These are phyloP conservation scores for Lavandula angustifolia DNA, from an alignment of 257 asterid species.

Conservation along the genomic window DNA sequence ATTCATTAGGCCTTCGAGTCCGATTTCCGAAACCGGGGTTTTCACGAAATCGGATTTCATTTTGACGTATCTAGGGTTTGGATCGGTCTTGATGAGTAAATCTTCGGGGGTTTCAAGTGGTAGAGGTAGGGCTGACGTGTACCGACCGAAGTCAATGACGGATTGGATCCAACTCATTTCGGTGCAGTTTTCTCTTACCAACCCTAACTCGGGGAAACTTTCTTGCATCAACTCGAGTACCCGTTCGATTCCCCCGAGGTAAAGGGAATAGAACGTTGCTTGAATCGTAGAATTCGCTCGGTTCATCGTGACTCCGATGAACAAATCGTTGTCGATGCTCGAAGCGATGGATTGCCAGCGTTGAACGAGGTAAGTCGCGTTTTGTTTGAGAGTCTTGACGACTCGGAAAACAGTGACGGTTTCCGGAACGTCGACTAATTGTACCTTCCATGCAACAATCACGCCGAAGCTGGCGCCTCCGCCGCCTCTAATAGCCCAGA, in stretches of 20 bases:
- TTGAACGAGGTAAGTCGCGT: conserved; percentile 18
- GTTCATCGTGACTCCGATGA: conserved; percentile 10
- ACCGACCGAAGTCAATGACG: not conserved
- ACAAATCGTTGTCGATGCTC: conserved; percentile 28
- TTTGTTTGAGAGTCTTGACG: conserved; percentile 2
- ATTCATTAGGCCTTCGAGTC: conserved; percentile 21
- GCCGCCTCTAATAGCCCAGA: not conserved
- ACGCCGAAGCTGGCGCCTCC: conserved; percentile 40
- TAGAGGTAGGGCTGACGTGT: too few relatives aligned
- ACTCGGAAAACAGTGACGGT: conserved; percentile 16
- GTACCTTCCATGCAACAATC: conserved; percentile 17
- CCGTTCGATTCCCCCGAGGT: conserved; percentile 25
- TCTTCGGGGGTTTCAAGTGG: too few relatives aligned
- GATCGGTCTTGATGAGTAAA: not conserved
- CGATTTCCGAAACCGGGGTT: conserved; percentile 5
- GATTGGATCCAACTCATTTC: not conserved
- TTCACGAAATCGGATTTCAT: conserved; percentile 30
- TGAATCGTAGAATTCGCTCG: conserved; percentile 3
- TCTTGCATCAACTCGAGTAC: conserved; percentile 19
- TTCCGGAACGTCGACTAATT: conserved; percentile 25
- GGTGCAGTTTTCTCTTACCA: not conserved
- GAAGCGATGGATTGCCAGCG: conserved; percentile 38
- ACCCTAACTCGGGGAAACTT: not conserved
- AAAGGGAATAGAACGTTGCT: not conserved
- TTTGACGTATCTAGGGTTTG: not conserved